Evolutionary conservation across 208 protist species (phyloP).

Genomic region (Strigomonas galati): DNA sequence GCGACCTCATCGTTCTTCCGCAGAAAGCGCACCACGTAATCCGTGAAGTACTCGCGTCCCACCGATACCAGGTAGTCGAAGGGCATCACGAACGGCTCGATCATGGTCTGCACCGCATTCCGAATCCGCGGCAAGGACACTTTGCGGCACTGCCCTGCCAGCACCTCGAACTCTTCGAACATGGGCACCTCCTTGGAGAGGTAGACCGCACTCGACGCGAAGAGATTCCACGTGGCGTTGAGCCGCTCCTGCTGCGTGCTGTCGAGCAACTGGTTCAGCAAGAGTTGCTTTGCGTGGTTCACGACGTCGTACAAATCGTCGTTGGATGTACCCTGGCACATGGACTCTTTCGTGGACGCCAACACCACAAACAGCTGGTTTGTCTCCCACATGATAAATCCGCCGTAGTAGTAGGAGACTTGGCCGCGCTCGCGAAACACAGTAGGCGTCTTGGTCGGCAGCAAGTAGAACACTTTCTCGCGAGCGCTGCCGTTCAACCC

Average conservation of each 20-base stretch:
- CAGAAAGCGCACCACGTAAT: not conserved
- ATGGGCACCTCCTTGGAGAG: slow-evolving; percentile 6
- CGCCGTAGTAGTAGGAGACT: slow-evolving; percentile 57
- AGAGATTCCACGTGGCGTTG: slow-evolving; percentile 24
- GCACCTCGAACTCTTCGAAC: slow-evolving; percentile 40
- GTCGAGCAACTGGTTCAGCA: slow-evolving; percentile 66
- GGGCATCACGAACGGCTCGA: slow-evolving; percentile 12
- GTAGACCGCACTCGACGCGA: slow-evolving; percentile 13
- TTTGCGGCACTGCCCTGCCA: slow-evolving; percentile 28
- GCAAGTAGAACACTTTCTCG: not conserved
- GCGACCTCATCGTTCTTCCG: not conserved
- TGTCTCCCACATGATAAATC: slow-evolving; percentile 62
- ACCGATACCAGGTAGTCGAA: not conserved
- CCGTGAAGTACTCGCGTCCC: not conserved
- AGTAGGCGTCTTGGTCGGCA: not conserved
- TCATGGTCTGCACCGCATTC: slow-evolving; percentile 18
- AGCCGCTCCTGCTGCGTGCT: slow-evolving; percentile 67
- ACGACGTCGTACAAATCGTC: slow-evolving; percentile 26
- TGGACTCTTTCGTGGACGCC: slow-evolving; percentile 28
- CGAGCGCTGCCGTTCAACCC: not conserved
- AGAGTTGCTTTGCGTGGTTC: slow-evolving; percentile 36
- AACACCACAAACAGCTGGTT: slow-evolving; percentile 67
- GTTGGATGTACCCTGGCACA: slow-evolving; percentile 10
- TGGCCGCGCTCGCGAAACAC: not conserved
- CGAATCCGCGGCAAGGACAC: slow-evolving; percentile 17